Percentiles rank a stretch among this genome's conserved stretches.
phyloP scores from a whole-genome alignment of 306 rosid genomes.

The Trifolium subterraneum region DNA sequence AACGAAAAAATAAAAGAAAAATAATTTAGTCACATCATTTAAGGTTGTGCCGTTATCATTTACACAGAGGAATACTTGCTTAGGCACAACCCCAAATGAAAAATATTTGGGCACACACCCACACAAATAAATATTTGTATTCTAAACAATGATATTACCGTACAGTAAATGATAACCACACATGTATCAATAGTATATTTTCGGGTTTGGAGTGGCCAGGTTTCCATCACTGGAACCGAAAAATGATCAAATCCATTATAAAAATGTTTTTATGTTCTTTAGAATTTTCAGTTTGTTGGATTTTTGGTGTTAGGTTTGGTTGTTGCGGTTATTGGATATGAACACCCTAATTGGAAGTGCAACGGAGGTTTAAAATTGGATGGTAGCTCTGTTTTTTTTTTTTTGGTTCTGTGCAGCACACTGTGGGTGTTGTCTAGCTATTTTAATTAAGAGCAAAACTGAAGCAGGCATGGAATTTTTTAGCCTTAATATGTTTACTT shows the following conservation, averaged over 20 bases:
- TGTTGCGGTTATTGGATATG: not conserved
- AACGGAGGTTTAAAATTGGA: not conserved
- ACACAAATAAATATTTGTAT: no score
- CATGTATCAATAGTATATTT: not conserved
- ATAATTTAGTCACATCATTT: no score
- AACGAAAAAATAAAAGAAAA: no score
- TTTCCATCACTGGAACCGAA: not conserved
- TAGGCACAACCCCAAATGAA: no score
- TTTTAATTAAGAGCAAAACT: not conserved
- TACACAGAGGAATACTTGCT: no score
- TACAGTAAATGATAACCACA: not conserved
- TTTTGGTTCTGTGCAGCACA: not conserved
- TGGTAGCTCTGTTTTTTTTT: not conserved
- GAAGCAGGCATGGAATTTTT: constrained; percentile 6
- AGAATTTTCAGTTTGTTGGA: not conserved
- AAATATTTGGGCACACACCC: no score
- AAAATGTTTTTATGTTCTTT: not conserved
- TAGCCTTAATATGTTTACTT: constrained; percentile 40
- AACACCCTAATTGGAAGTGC: not conserved
- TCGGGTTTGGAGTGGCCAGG: not conserved
- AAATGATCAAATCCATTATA: not conserved
- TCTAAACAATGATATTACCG: no score
- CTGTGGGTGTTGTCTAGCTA: not conserved
- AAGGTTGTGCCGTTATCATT: no score
- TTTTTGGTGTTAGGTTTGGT: not conserved